Base-by-base conservation (phyloP, 495 filamentous ascomycete species). In the Talaromyces ruber region DNA sequence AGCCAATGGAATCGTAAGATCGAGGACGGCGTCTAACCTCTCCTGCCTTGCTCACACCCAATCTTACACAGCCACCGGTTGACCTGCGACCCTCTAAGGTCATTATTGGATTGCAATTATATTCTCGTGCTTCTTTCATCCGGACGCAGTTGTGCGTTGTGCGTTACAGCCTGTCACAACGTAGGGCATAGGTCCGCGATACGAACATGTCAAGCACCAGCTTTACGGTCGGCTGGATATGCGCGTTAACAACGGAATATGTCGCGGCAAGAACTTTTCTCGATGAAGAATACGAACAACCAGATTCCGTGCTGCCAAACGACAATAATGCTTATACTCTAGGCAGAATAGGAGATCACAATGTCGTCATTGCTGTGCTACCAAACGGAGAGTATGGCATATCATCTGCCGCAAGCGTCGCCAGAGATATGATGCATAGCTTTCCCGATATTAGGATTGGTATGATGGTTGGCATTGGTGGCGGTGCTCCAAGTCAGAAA, bases 141-240 rank as follows among this genome's bases (percentile, higher is more conserved):
- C 2, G 7, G 30, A 9, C 8, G 6, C 11, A 6, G 4, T 32
- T 7, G 30, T 32, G 30, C 30, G 30, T 11, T 11, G 11, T 0
- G 30, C 30, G n/a, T n/a, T n/a, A n/a, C n/a, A n/a, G n/a, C n/a
- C 6, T 32, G 30, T 9, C 7, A 32, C 7, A 11, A 11, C 30
- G 30, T 32, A 2, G 8, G 30, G 30, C 30, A 32, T 32, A 32
- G 6, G 11, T 32, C 30, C 7, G 30, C 8, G 11, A 9, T 32
- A 32, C 30, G 11, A 9, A 32, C 6, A 32, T 32, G 30, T 12
- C 30, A 34, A 8, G 4, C 9, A 34, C 0, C 9, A 34, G 9
- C 24, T 84, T 78, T 60, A 79, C 70, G 0, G 70, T 84, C 1
- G 81, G 77, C 25, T 81, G 77, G 76, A 76, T 84, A n/a, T 79